Evolutionary conservation across 805 yeast genomes (phyloP).

Genomic region (Saccharomycopsis schoenii): DNA sequence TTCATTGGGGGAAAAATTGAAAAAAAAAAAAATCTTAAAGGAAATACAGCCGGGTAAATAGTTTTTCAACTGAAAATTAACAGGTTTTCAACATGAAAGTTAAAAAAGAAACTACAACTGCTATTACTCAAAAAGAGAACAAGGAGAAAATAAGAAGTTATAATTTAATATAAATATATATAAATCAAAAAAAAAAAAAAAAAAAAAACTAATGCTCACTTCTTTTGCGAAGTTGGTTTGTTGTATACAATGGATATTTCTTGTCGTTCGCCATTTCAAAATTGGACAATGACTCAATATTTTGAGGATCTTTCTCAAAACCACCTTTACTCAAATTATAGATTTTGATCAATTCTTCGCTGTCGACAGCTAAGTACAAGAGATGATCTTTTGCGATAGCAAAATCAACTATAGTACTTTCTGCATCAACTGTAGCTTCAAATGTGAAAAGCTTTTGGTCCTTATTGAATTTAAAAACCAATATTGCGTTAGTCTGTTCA

Average conservation of each 20-base stretch:
- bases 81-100: not conserved
- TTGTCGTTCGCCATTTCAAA: constrained; percentile 28
- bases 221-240: constrained; percentile 48
- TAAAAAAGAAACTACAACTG: not conserved
- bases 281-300: constrained; percentile 24
- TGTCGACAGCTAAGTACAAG: constrained; percentile 22
- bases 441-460: constrained; percentile 25
- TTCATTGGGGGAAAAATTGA: not conserved
- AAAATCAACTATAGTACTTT: constrained; percentile 21
- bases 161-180: too few species aligned
- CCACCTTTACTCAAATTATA: not conserved
- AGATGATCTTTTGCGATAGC: constrained; percentile 22
- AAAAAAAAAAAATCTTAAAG: not conserved
- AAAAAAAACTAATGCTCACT: constrained; percentile 42
- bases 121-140: not conserved
- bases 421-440: constrained; percentile 22
- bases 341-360: constrained; percentile 20
- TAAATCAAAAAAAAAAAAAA: too few species aligned
- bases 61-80: too few species aligned
- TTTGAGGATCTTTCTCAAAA: not conserved
- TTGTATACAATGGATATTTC: constrained; percentile 44
- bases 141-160: too few species aligned
- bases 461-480: constrained; percentile 28
- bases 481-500: constrained; percentile 38
- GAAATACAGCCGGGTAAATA: not conserved